A percentile compares a stretch with the other conserved stretches of the same genome.
Evolutionary conservation across 2,329 filamentous ascomycete genomes (phyloP).

Genomic region (Lasiodiplodia gonubiensis): DNA sequence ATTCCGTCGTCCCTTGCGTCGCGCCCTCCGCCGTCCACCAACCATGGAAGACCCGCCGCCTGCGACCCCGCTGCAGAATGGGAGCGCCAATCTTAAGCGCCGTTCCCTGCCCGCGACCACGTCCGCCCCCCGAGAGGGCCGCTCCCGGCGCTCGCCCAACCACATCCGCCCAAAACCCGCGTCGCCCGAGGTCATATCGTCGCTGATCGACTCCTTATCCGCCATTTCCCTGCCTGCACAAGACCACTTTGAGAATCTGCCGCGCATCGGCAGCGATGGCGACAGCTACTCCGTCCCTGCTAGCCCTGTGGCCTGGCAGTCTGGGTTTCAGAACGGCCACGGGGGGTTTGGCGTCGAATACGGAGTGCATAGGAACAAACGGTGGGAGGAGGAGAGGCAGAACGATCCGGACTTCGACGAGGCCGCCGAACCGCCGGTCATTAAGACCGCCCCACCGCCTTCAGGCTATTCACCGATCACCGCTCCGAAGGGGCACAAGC

Average conservation of each 20-base stretch:
- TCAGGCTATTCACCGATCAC: constrained; percentile 76
- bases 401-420: constrained; percentile 56
- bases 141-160: constrained; percentile 40
- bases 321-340: constrained; percentile 21
- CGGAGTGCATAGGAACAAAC: constrained; percentile 65
- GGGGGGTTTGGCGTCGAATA: constrained; percentile 74
- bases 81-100: constrained; percentile 28
- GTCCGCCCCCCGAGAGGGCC: constrained; percentile 30
- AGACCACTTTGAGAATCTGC: constrained; percentile 68
- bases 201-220: constrained; percentile 66
- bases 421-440: constrained; percentile 69
- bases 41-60: constrained; percentile 24
- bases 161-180: constrained; percentile 48
- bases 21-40: not conserved
- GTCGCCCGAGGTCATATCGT: constrained; percentile 72
- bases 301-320: constrained; percentile 33
- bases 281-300: constrained; percentile 39
- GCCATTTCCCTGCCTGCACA: constrained; percentile 67
- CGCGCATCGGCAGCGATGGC: constrained; percentile 36
- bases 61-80: constrained; percentile 5
- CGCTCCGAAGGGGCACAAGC: constrained; percentile 62
- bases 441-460: constrained; percentile 55
- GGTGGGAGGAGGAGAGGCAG: constrained; percentile 53
- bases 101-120: constrained; percentile 38
- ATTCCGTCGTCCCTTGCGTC: constrained; percentile 12